Percentiles rank a stretch among this genome's conserved stretches.
Conservation (phyloP, 148 eudicot species). For the Simmondsia chinensis region DNA sequence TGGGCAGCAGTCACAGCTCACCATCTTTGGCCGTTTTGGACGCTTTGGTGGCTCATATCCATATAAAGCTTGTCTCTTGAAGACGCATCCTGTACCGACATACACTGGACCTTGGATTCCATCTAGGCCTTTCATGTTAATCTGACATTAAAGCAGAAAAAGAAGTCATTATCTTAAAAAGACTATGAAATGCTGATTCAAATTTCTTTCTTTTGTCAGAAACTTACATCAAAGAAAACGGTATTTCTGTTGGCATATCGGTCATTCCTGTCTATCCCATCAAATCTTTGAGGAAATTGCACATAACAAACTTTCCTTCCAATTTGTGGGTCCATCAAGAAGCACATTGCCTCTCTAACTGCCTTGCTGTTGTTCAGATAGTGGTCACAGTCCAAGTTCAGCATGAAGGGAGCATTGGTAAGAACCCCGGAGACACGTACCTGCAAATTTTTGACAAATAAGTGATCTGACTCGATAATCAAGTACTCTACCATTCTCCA, state of each 20-base stretch:
- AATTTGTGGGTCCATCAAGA: slow-evolving; percentile 90
- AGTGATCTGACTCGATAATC: not conserved
- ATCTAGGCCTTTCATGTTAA: slow-evolving; percentile 97
- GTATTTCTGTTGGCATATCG: slow-evolving; percentile 97
- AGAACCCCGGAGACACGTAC: slow-evolving; percentile 92
- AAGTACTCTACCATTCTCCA: not conserved
- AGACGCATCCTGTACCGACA: slow-evolving; percentile 98
- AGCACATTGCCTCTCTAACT: slow-evolving; percentile 90
- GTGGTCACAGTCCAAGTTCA: slow-evolving; percentile 99
- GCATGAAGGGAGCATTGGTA: slow-evolving; percentile 99
- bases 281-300: slow-evolving; percentile 93
- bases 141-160: slow-evolving; percentile 32
- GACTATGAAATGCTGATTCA: not conserved
- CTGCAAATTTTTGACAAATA: slow-evolving; percentile 27
- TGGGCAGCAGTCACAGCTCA: slow-evolving; percentile 95
- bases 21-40: slow-evolving; percentile 94
- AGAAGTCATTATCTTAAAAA: slow-evolving; percentile 1
- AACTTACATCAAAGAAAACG: slow-evolving; percentile 93
- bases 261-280: slow-evolving; percentile 85
- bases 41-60: slow-evolving; percentile 96
- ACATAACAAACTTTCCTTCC: slow-evolving; percentile 96
- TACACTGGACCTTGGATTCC: slow-evolving; percentile 97
- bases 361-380: slow-evolving; percentile 98
- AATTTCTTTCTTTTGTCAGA: slow-evolving; percentile 11
- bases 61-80: slow-evolving; percentile 92